These are phyloP conservation scores for Hemisphaericaspora xylanilytica DNA, from an alignment of 1,139 yeast species.

Conservation along the genomic window DNA sequence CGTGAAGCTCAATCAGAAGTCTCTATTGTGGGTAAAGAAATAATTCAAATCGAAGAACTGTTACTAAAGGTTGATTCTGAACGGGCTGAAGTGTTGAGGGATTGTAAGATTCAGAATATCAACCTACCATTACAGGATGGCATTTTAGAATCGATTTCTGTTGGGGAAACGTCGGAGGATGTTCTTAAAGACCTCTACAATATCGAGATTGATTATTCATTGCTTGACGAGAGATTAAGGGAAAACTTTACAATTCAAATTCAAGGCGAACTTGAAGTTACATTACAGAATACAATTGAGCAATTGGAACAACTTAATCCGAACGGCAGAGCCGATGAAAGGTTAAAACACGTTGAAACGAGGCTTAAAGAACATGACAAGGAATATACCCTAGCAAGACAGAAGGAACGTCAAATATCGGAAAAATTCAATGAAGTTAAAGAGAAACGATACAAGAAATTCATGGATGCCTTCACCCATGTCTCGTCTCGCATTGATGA, in stretches of 20 bases:
- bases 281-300: conserved; percentile 30
- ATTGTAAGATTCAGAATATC: conserved; percentile 73
- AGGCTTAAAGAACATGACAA: conserved; percentile 60
- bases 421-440: conserved; percentile 62
- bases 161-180: conserved; percentile 38
- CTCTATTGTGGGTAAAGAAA: conserved; percentile 27
- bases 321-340: conserved; percentile 74
- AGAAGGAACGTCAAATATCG: conserved; percentile 54
- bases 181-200: conserved; percentile 42
- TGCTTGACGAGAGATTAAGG: conserved; percentile 47
- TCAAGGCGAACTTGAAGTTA: conserved; percentile 47
- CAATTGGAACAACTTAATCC: conserved; percentile 69
- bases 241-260: conserved; percentile 36
- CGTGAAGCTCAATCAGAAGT: conserved; percentile 37
- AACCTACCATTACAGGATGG: conserved; percentile 66
- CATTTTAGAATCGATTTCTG: conserved; percentile 49
- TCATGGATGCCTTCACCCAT: conserved; percentile 73
- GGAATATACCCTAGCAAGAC: conserved; percentile 64
- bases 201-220: conserved; percentile 55
- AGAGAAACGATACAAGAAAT: conserved; percentile 55
- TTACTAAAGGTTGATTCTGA: conserved; percentile 56
- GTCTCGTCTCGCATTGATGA: conserved; percentile 70
- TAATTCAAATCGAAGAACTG: conserved; percentile 48
- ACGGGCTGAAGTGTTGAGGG: conserved; percentile 59
- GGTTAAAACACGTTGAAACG: conserved; percentile 66